Conservation (phyloP, 1,284 basidiomycete genomes). For the Malassezia caprae region DNA sequence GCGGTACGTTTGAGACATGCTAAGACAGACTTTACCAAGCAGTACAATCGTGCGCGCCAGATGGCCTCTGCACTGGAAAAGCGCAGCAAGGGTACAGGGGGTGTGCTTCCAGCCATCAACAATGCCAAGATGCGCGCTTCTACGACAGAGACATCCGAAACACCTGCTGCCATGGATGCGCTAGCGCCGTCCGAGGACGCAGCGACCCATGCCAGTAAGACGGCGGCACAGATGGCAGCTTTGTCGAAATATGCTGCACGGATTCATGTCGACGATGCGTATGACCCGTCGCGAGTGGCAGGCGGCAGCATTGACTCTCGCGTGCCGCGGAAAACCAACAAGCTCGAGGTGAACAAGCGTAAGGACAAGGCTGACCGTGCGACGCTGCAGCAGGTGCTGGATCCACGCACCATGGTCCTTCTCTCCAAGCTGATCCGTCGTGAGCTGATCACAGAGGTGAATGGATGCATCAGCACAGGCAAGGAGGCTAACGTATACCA, state of each 20-base stretch:
- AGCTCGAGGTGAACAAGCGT: constrained; percentile 25
- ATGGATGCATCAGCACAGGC: constrained; percentile 42
- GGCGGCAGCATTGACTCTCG: constrained; percentile 35
- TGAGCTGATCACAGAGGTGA: constrained; percentile 31
- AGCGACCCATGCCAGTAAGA: constrained; percentile 18
- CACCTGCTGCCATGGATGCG: background rate
- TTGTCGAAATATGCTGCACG: constrained; percentile 37
- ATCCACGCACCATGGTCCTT: constrained; percentile 44
- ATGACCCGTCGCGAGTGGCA: constrained; percentile 38
- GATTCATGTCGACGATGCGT: constrained; percentile 29
- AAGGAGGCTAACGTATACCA: constrained; percentile 48
- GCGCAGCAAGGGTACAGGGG: background rate
- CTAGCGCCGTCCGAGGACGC: background rate
- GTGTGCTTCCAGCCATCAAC: constrained; percentile 28
- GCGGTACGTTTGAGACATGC: constrained; percentile 19
- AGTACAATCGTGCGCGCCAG: constrained; percentile 43
- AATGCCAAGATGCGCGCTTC: constrained; percentile 18
- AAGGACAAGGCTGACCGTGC: constrained; percentile 47
- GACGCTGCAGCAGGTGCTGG: constrained; percentile 44
- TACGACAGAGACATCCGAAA: background rate
- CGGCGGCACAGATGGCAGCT: constrained; percentile 34
- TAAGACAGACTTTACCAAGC: constrained; percentile 40
- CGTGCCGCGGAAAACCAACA: constrained; percentile 41
- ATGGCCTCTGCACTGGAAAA: constrained; percentile 27
- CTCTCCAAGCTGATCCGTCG: constrained; percentile 46